These are phyloP conservation scores for Hamamelis virginiana DNA, from an alignment of 164 flowering plant species.

Conservation along the genomic window DNA sequence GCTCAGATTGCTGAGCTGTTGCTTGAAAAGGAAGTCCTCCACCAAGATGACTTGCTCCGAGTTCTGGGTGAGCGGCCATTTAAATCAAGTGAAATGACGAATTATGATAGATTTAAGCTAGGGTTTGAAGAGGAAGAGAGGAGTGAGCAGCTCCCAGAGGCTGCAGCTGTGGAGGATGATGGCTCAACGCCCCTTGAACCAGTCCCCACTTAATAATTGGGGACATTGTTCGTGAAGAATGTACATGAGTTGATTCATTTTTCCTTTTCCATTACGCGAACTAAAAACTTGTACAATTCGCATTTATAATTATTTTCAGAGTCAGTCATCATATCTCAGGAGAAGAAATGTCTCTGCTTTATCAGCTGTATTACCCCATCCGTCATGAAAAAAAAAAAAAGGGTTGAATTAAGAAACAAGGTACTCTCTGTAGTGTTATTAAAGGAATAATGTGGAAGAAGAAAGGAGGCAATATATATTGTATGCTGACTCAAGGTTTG, in stretches of 20 bases:
- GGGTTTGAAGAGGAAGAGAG: conserved; percentile 71
- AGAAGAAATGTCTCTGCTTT: background rate
- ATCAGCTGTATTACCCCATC: too few relatives aligned
- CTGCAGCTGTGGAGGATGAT: conserved; percentile 36
- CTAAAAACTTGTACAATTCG: background rate
- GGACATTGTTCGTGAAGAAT: conserved; percentile 13
- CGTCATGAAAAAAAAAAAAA: too few relatives aligned
- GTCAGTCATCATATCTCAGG: background rate
- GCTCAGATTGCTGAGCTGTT: conserved; percentile 83
- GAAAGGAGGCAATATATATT: too few relatives aligned
- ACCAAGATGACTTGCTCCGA: conserved; percentile 72
- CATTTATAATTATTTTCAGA: background rate
- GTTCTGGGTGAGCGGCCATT: conserved; percentile 88
- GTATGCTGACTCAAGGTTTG: too few relatives aligned
- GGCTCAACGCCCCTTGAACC: conserved; percentile 47
- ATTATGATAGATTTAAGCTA: conserved; percentile 69
- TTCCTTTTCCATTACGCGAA: background rate
- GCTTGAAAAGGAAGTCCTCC: conserved; percentile 90
- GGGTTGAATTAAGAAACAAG: too few relatives aligned
- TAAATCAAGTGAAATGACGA: conserved; percentile 61
- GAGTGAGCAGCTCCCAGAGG: conserved; percentile 18
- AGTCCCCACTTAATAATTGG: conserved; percentile 45
- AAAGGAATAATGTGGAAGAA: too few relatives aligned
- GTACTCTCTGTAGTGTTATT: too few relatives aligned
- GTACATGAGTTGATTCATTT: conserved; percentile 27